Evolutionary conservation across 2,329 filamentous ascomycete species (phyloP).

Genomic region (Colletotrichum acutatum): DNA sequence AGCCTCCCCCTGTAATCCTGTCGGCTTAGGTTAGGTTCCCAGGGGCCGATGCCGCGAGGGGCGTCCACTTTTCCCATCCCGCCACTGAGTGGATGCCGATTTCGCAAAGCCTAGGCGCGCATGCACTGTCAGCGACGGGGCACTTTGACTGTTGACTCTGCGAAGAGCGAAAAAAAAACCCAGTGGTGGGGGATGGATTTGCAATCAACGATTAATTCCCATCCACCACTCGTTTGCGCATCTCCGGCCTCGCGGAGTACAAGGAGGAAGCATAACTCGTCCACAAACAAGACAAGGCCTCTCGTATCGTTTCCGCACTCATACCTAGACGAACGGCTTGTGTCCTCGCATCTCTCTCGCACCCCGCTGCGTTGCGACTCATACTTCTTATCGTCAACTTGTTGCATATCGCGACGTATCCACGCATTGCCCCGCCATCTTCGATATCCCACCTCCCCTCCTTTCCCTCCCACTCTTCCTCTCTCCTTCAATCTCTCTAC

Average conservation of each 20-base stretch:
- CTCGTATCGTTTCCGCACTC: not conserved
- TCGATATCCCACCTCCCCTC: not conserved
- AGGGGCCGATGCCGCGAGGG: slow-evolving; percentile 27
- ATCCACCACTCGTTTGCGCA: slow-evolving; percentile 21
- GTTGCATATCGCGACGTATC: not conserved
- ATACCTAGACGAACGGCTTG: not conserved
- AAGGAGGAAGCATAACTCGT: not conserved
- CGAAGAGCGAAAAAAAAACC: not conserved
- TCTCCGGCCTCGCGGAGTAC: slow-evolving; percentile 29
- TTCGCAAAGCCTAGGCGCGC: slow-evolving; percentile 23
- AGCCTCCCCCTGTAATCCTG: not conserved
- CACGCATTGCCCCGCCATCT: slow-evolving; percentile 15
- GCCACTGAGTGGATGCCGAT: slow-evolving; percentile 29
- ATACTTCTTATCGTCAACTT: not conserved
- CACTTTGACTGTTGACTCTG: not conserved
- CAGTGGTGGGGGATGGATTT: slow-evolving; percentile 37
- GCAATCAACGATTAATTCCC: slow-evolving; percentile 28
- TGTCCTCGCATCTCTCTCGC: not conserved
- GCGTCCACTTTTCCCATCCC: slow-evolving; percentile 5
- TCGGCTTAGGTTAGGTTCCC: not conserved
- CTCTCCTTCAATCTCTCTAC: not conserved
- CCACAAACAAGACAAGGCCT: not conserved
- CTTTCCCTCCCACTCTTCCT: not conserved
- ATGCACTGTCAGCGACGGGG: not conserved
- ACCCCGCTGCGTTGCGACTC: not conserved